A percentile compares a stretch with the other conserved stretches of the same genome.
Evolutionary conservation across 352 stramenopile genomes (phyloP).

Genomic region (Globisporangium irregulare): DNA sequence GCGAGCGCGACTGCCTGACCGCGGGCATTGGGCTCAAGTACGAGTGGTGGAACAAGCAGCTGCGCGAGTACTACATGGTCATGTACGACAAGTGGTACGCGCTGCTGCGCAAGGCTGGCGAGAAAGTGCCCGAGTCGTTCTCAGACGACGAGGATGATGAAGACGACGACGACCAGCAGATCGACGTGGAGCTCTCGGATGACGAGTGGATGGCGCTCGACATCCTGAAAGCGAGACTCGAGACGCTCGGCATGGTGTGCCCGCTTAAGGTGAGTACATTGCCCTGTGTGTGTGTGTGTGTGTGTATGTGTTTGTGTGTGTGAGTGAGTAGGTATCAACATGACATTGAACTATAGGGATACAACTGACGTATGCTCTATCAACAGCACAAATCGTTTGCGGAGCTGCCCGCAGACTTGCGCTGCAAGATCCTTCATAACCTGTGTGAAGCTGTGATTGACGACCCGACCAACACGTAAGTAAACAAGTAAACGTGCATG

Average conservation of each 20-base stretch:
- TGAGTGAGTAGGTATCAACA: neutral
- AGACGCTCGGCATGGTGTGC: conserved; percentile 47
- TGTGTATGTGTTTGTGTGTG: no score
- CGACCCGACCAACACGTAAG: conserved; percentile 67
- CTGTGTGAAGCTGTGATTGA: conserved; percentile 81
- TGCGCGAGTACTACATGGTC: conserved; percentile 78
- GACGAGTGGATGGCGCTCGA: conserved; percentile 74
- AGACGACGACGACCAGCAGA: conserved; percentile 32
- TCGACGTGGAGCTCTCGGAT: conserved; percentile 76
- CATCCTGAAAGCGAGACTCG: conserved; percentile 53
- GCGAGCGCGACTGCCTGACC: conserved; percentile 69
- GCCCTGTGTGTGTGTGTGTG: neutral
- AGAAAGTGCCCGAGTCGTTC: conserved; percentile 60
- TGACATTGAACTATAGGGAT: neutral
- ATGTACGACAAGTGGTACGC: conserved; percentile 84
- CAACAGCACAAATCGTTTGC: conserved; percentile 70
- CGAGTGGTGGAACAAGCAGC: conserved; percentile 87
- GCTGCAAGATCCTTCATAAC: conserved; percentile 81
- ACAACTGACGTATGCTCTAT: neutral
- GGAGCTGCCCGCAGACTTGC: conserved; percentile 61
- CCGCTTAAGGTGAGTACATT: conserved; percentile 41
- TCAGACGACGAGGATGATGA: conserved; percentile 64
- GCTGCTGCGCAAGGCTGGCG: conserved; percentile 67
- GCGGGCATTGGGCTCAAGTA: conserved; percentile 82
- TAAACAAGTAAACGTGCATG: neutral